These are phyloP conservation scores for Chlamydomonas applanata DNA, from an alignment of 139 green algal genomes.

Conservation along the genomic window DNA sequence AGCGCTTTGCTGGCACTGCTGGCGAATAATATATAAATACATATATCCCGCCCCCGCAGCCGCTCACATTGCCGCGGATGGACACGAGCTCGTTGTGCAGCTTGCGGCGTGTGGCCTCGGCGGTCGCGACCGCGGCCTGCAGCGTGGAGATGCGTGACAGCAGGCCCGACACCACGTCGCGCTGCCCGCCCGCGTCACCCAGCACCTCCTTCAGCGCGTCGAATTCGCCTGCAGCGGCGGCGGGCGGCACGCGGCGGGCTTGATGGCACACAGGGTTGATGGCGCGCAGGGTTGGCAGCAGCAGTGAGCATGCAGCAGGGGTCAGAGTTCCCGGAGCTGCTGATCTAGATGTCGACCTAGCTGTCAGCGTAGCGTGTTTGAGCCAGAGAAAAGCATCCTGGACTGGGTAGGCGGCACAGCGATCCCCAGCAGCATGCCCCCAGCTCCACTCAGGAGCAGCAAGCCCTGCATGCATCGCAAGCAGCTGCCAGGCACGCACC, in stretches of 20 bases:
- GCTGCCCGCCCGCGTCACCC: constrained; percentile 55
- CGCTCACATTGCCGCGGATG: constrained; percentile 80
- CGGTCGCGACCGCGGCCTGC: constrained; percentile 53
- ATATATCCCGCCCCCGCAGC: no score
- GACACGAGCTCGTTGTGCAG: constrained; percentile 89
- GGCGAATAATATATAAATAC: no score
- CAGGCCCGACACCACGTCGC: constrained; percentile 70
- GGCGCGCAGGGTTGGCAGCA: no score
- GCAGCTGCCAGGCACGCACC: constrained; percentile 18
- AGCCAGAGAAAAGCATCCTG: no score
- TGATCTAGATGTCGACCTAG: no score
- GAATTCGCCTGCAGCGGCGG: constrained; percentile 58
- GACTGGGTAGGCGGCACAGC: no score
- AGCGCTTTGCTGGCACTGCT: no score
- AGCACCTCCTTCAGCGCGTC: constrained; percentile 70
- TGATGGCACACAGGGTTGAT: no score
- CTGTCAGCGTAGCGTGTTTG: not conserved
- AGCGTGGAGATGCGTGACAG: constrained; percentile 66
- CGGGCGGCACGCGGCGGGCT: not conserved
- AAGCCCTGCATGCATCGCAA: no score
- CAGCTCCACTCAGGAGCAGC: no score
- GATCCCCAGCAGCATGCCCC: no score
- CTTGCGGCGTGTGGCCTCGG: constrained; percentile 58
- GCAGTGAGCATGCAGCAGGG: constrained; percentile 2
- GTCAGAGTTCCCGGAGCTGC: no score